Percentiles rank a stretch among this genome's conserved stretches.
phyloP scores from a whole-genome alignment of 371 early-diverging fungal species.

The Lichtheimia hyalospora region DNA sequence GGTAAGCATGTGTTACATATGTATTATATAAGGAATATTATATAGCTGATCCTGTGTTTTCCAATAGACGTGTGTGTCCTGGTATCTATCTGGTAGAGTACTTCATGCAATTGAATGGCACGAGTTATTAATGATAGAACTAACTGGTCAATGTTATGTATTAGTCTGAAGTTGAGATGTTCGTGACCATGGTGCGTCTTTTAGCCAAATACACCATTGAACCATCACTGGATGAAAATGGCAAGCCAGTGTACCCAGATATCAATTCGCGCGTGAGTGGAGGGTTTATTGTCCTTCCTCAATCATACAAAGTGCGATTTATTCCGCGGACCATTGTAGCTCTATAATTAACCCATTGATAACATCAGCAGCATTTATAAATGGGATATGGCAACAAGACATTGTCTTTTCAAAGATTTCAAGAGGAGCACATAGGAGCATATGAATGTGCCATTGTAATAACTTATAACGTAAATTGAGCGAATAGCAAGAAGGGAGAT shows the following conservation, averaged over 20 bases:
- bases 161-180: conserved; percentile 2
- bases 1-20: neutral
- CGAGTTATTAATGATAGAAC: no score
- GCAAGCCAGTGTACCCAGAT: neutral
- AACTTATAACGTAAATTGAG: no score
- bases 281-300: neutral
- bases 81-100: neutral
- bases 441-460: no score
- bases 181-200: neutral
- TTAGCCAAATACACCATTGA: neutral
- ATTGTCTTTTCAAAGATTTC: no score
- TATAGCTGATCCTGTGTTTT: neutral
- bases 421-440: no score
- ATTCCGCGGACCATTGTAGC: neutral
- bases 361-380: no score
- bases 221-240: neutral
- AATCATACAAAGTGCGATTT: neutral
- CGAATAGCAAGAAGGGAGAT: no score
- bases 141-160: neutral
- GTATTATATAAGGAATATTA: neutral
- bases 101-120: neutral
- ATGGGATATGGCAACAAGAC: no score
- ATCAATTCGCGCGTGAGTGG: neutral
- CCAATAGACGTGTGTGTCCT: conserved; percentile 1
- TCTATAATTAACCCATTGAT: no score